phyloP scores from a whole-genome alignment of 495 filamentous ascomycete species.

The Xylaria scruposa region DNA sequence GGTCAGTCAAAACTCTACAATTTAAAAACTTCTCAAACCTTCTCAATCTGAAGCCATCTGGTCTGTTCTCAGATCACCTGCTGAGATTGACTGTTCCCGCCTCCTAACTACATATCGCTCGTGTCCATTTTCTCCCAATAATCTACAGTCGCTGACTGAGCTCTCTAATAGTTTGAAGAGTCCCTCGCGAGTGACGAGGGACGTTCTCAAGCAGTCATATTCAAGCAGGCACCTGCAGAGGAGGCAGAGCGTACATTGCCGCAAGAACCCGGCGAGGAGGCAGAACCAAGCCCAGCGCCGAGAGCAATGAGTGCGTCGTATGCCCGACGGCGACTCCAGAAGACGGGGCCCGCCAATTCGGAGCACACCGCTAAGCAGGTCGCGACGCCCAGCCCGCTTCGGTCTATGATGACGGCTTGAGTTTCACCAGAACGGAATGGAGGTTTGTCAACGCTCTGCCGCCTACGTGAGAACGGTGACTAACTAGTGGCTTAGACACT shows the following conservation, averaged over 20 bases:
- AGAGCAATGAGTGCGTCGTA: slow-evolving; percentile 41
- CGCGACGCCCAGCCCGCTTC: slow-evolving; percentile 63
- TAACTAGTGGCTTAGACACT: slow-evolving; percentile 36
- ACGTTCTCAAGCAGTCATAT: slow-evolving; percentile 73
- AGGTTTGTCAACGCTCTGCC: slow-evolving; percentile 28
- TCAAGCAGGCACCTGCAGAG: slow-evolving; percentile 53
- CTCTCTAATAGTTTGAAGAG: slow-evolving; percentile 78
- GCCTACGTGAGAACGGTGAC: slow-evolving; percentile 13
- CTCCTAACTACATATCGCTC: slow-evolving; percentile 1
- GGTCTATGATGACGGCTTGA: slow-evolving; percentile 66
- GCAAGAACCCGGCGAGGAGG: slow-evolving; percentile 47
- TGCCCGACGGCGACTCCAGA: slow-evolving; percentile 40
- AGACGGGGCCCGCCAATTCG: slow-evolving; percentile 49
- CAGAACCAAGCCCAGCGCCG: slow-evolving; percentile 48
- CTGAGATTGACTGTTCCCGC: neutral
- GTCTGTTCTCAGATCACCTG: neutral
- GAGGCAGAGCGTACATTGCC: slow-evolving; percentile 44
- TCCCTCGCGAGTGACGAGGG: slow-evolving; percentile 91
- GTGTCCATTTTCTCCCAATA: neutral
- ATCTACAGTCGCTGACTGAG: slow-evolving; percentile 33
- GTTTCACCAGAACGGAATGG: slow-evolving; percentile 41
- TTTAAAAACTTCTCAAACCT: slow-evolving; percentile 16
- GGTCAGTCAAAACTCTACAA: slow-evolving; percentile 29
- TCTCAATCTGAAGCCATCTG: slow-evolving; percentile 14
- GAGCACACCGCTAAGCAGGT: slow-evolving; percentile 48